Base-by-base conservation (phyloP, 2,329 filamentous ascomycete species). In the Colletotrichum chrysophilum region DNA sequence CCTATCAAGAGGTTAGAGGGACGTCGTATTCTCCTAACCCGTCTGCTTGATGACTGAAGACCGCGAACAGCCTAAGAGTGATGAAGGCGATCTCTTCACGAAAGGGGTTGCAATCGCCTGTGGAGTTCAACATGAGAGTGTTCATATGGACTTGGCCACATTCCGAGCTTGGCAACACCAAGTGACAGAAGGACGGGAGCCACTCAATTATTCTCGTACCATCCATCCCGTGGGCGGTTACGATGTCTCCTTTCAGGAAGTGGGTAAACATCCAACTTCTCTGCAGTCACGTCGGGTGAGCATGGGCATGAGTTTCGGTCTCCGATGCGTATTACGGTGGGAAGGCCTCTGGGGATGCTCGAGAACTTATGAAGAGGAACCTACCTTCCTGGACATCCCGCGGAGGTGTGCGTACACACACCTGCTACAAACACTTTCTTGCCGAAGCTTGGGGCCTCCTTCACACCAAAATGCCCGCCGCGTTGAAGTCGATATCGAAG, bases 281-380 rank as follows among this genome's bases (percentile, higher is more conserved):
- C 0, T 48, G 0, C 10, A 1, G n/a, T 48, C 43, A 48, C 1
- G 18, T 13, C 43, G 43, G 43, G 43, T 13, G 10, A 52, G 43
- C n/a, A 2, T 21, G 0, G n/a, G n/a, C n/a, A 52, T 52, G 10
- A 13, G 0, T 0, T 0, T 58, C 55, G 55, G 55, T 58, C 55
- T 58, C 55, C 55, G 24, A 58, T 58, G 13, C 24, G 55, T 28
- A 58, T 58, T 58, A 28, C 55, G 55, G 55, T 58, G 55, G 55
- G 55, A 58, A 13, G 2, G 9, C 0, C 24, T 16, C 21, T 0
- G 21, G 24, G 6, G 0, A 21, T 21, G 43, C 43, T 52, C 6
- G 10, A 52, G 43, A 13, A 0, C 43, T 52, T 52, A 52, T 52
- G 43, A 52, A 52, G 0, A 52, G 38, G 1, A 0, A 3, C 18